Evolutionary conservation across 371 early-diverging fungal species (phyloP).

Genomic region (Massospora cicadina): DNA sequence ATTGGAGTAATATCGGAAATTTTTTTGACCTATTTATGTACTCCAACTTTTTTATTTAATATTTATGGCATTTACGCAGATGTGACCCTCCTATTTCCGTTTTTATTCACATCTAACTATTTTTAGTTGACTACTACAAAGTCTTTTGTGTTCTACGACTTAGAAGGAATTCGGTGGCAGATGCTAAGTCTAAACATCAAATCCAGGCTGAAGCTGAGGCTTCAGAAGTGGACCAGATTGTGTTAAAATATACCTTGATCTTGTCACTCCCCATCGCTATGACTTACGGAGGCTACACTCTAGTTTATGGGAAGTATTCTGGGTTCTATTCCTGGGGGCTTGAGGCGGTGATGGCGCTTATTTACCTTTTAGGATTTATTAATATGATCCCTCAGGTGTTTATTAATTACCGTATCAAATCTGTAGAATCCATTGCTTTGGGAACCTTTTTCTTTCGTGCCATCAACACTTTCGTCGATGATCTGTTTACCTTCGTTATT

Average conservation of each 20-base stretch:
- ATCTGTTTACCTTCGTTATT: constrained; percentile 49
- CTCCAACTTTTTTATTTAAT: too few relatives aligned
- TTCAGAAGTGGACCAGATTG: constrained; percentile 6
- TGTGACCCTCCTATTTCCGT: too few relatives aligned
- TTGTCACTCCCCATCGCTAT: constrained; percentile 17
- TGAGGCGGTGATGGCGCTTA: constrained; percentile 32
- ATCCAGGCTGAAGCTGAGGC: background rate
- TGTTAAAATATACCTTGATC: constrained; percentile 1
- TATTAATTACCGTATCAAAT: constrained; percentile 36
- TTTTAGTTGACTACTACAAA: constrained; percentile 9
- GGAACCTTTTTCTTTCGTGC: constrained; percentile 27
- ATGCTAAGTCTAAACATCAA: background rate
- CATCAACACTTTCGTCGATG: constrained; percentile 38
- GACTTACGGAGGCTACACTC: constrained; percentile 41
- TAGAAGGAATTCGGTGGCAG: too few relatives aligned
- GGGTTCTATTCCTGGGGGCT: constrained; percentile 44
- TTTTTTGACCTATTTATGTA: too few relatives aligned
- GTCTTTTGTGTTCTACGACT: constrained; percentile 3
- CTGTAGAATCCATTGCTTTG: constrained; percentile 41
- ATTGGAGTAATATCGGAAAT: too few relatives aligned
- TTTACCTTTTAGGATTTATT: constrained; percentile 39
- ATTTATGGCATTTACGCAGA: too few relatives aligned
- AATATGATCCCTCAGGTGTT: constrained; percentile 33
- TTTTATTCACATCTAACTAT: too few relatives aligned
- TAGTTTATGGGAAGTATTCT: constrained; percentile 36